These are phyloP conservation scores for Dichomitus squalens DNA, from an alignment of 1,284 basidiomycete genomes.

Conservation along the genomic window DNA sequence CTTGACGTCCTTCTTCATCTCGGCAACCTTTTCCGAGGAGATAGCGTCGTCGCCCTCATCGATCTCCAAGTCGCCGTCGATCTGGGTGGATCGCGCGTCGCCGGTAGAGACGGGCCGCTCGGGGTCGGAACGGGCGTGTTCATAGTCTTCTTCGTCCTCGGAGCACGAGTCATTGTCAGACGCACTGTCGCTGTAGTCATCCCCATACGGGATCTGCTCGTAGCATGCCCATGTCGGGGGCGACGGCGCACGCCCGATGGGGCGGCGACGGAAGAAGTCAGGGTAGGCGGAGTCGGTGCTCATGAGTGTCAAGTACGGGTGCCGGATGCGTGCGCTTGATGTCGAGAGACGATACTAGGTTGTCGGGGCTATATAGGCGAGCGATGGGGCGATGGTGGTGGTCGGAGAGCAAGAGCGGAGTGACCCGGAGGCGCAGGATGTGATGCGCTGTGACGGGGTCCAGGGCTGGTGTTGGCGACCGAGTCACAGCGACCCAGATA, in stretches of 20 bases:
- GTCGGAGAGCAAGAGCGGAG: constrained; percentile 27
- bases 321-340: constrained; percentile 14
- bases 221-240: constrained; percentile 85
- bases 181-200: constrained; percentile 45
- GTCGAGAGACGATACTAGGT: constrained; percentile 7
- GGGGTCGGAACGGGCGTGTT: constrained; percentile 35
- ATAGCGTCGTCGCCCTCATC: constrained; percentile 41
- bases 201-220: constrained; percentile 75
- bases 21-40: constrained; percentile 41
- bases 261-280: constrained; percentile 68
- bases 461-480: constrained; percentile 24
- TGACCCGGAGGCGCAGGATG: constrained; percentile 19
- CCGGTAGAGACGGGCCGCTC: constrained; percentile 31
- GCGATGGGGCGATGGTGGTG: constrained; percentile 29
- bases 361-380: constrained; percentile 6
- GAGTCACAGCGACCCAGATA: constrained; percentile 27
- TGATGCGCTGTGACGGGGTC: constrained; percentile 25
- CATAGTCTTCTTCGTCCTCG: constrained; percentile 71
- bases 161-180: constrained; percentile 58
- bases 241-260: constrained; percentile 75
- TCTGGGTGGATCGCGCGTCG: constrained; percentile 40
- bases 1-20: constrained; percentile 62
- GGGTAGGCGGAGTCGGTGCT: constrained; percentile 33
- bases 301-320: constrained; percentile 33
- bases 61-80: constrained; percentile 61